Percentiles rank a stretch among this genome's conserved stretches.
Evolutionary conservation across 768 basidiomycete genomes (phyloP).

Genomic region (Rhodotorula diobovata): DNA sequence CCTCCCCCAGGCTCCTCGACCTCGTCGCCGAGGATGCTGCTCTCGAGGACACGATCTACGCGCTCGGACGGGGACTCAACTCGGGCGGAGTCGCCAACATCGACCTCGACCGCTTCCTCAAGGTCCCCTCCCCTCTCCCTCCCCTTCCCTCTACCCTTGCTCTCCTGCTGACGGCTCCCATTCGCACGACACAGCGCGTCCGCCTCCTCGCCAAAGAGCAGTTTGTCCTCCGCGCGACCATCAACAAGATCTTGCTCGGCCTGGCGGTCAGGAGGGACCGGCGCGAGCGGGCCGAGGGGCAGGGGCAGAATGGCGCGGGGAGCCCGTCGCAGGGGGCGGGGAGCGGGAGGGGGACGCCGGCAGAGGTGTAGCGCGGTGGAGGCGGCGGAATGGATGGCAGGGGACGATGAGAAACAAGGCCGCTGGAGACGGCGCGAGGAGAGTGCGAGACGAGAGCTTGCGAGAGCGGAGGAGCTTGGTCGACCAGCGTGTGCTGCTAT

Average conservation of each 20-base stretch:
- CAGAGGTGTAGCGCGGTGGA: background rate
- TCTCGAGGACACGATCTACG: slow-evolving; percentile 96
- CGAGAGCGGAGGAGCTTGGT: no score
- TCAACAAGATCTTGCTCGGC: slow-evolving; percentile 69
- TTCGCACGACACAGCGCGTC: slow-evolving; percentile 56
- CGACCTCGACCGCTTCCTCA: slow-evolving; percentile 88
- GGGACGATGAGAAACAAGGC: no score
- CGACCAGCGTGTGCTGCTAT: no score
- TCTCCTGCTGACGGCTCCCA: slow-evolving; percentile 14
- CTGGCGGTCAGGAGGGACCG: slow-evolving; percentile 38
- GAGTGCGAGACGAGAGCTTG: no score
- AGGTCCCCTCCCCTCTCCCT: slow-evolving; percentile 52
- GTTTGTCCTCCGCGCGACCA: slow-evolving; percentile 90
- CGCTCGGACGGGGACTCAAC: slow-evolving; percentile 88
- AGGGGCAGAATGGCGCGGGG: background rate
- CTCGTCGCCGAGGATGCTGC: slow-evolving; percentile 99
- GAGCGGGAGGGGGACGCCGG: background rate
- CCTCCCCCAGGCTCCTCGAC: slow-evolving; percentile 70
- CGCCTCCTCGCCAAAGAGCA: slow-evolving; percentile 89
- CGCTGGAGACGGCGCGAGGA: no score
- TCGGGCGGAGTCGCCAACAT: slow-evolving; percentile 61
- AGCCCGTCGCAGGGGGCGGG: background rate
- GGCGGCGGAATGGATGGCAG: background rate
- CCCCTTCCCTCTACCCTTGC: background rate
- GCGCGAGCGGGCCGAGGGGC: background rate